Percentiles rank a stretch among this genome's conserved stretches.
These are phyloP conservation scores for Mycena belliarum DNA, from an alignment of 768 basidiomycete species.

Conservation along the genomic window DNA sequence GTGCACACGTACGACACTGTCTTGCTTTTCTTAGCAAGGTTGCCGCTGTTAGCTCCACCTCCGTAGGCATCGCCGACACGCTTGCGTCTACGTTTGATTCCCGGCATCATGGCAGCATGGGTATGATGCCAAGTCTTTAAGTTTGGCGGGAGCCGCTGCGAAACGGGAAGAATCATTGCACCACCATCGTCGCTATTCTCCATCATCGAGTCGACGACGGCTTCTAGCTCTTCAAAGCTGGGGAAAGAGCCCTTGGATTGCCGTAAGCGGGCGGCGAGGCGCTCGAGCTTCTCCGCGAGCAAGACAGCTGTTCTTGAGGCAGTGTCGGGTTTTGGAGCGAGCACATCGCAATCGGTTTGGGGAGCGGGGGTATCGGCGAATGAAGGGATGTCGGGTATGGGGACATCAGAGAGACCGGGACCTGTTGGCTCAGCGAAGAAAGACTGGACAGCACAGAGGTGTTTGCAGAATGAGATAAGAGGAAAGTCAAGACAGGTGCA, in stretches of 20 bases:
- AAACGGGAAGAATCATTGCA: not conserved
- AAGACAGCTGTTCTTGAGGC: no score
- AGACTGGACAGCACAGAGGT: slow-evolving; percentile 19
- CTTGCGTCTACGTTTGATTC: no score
- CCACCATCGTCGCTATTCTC: not conserved
- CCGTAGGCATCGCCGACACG: no score
- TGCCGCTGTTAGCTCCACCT: no score
- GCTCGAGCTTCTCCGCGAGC: slow-evolving; percentile 8
- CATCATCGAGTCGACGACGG: not conserved
- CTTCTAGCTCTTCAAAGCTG: not conserved
- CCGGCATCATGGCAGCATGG: not conserved
- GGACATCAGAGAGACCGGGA: no score
- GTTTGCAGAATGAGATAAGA: slow-evolving; percentile 23
- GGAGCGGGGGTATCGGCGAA: no score
- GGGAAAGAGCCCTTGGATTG: not conserved
- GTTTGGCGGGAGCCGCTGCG: not conserved
- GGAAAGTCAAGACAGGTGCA: slow-evolving; percentile 16
- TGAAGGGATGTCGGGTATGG: no score
- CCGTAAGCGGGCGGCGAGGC: not conserved
- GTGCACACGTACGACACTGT: no score
- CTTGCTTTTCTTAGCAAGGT: no score
- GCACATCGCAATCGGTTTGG: no score
- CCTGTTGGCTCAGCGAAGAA: slow-evolving; percentile 10
- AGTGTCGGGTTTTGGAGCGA: no score
- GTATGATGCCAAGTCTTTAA: not conserved